phyloP scores from a whole-genome alignment of 257 asterid genomes.

The Fraxinus cuspidata region DNA sequence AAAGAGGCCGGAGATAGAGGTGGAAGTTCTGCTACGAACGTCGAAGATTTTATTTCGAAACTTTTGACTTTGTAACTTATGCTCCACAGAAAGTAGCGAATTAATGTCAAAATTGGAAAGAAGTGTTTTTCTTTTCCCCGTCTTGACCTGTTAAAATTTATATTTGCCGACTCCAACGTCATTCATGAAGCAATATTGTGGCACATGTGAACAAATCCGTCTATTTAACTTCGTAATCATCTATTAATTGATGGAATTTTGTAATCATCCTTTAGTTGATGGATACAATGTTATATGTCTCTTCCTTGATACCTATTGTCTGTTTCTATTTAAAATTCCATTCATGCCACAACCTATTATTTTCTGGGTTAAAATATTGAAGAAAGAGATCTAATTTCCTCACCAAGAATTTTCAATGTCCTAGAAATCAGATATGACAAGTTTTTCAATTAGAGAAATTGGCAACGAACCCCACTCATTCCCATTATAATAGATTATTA shows the following conservation, averaged over 20 bases:
- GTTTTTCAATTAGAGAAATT: no score
- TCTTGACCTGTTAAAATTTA: not conserved
- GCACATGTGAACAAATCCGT: not conserved
- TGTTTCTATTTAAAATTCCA: not conserved
- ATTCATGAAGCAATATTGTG: not conserved
- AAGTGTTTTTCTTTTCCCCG: not conserved
- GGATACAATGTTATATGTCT: no score
- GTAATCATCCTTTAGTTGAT: not conserved
- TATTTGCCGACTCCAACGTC: not conserved
- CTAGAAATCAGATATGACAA: not conserved
- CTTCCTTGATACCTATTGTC: no score
- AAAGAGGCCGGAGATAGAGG: not conserved
- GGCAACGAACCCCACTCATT: no score
- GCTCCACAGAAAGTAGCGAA: not conserved
- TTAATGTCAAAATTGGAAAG: not conserved
- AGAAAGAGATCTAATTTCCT: not conserved
- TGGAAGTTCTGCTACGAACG: slow-evolving; percentile 1
- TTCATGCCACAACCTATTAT: not conserved
- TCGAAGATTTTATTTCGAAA: not conserved
- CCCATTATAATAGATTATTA: no score
- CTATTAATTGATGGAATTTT: no score
- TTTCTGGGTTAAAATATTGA: not conserved
- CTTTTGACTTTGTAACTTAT: not conserved
- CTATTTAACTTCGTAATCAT: not conserved
- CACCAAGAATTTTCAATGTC: no score